A percentile compares a stretch with the other conserved stretches of the same genome.
These are phyloP conservation scores for Russula virescens DNA, from an alignment of 768 basidiomycete species.

Conservation along the genomic window DNA sequence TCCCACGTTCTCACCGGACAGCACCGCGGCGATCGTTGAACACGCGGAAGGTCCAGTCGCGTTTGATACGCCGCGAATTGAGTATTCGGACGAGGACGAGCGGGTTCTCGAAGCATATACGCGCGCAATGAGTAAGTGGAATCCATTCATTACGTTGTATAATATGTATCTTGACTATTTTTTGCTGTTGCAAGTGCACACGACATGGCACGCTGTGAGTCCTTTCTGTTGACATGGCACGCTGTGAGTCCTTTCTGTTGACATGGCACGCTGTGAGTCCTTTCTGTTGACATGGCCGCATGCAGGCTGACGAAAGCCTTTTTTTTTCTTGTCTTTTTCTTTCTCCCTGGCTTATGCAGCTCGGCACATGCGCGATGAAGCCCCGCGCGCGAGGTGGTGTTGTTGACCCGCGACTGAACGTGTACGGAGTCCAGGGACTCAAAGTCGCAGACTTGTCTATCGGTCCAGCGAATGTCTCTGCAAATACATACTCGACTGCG, in stretches of 20 bases:
- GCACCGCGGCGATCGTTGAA: slow-evolving; percentile 26
- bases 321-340: too few relatives aligned
- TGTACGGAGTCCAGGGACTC: slow-evolving; percentile 52
- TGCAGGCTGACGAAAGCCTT: too few relatives aligned
- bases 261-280: slow-evolving; percentile 16
- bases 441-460: slow-evolving; percentile 50
- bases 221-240: too few relatives aligned
- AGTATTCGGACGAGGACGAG: slow-evolving; percentile 34
- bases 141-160: too few relatives aligned
- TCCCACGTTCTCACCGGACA: slow-evolving; percentile 31
- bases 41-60: slow-evolving; percentile 25
- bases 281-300: too few relatives aligned
- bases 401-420: slow-evolving; percentile 53
- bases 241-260: too few relatives aligned
- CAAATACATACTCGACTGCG: slow-evolving; percentile 43
- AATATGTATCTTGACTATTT: too few relatives aligned
- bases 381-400: slow-evolving; percentile 53
- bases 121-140: slow-evolving; percentile 16
- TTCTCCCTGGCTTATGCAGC: slow-evolving; percentile 30
- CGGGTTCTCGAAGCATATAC: slow-evolving; percentile 31
- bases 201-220: slow-evolving; percentile 18
- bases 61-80: slow-evolving; percentile 30
- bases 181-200: background rate
- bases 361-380: slow-evolving; percentile 68
- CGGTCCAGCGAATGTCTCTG: slow-evolving; percentile 35